Evolutionary conservation across 2,329 filamentous ascomycete genomes (phyloP), one percentile per base, ranked within the genome.

Genomic region (Fusarium secorum): DNA sequence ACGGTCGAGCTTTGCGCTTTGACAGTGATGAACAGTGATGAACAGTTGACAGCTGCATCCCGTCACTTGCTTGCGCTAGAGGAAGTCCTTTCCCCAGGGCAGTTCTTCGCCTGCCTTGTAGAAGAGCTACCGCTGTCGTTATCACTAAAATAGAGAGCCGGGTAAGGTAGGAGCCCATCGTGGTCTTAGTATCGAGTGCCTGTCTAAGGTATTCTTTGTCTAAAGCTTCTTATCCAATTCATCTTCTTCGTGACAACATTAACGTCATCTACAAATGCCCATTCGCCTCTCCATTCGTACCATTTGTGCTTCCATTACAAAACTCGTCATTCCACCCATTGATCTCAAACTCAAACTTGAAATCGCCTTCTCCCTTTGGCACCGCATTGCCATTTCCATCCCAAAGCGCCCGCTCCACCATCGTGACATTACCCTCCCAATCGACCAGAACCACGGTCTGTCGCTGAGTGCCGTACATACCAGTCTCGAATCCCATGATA

Each of bases 401-500:
- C 83, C 85, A 91, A 44, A 91, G 79, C 8, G 88, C 85, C 38
- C 89, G 82, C 79, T 91, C 89, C 33, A 83, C 83, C 73, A 87
- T 89, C 0, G 84, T 86, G 22, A 89, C 87, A 38, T 88, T 88
- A 5, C 89, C 89, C 6, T 90, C 83, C 86, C 87, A 89, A 72
- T 90, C 88, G 11, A 91, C 86, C 46, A 90, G 79, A 18, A 91
- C 78, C 18, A 90, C 80, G 0, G 89, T 91, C 80, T 91, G 89
- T 39, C 89, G 81, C 79, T 91, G 89, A 9, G 89, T 91, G 7
- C 89, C 89, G 72, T 91, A 91, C 69, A 89, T 81, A 4, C 89
- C 89, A 9, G 84, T 87, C 75, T 87, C 85, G 70, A 88, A 89
- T 3, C 83, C 83, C 45, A 79, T 83, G 20, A 71, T 66, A 0